Evolutionary conservation across 2,329 filamentous ascomycete genomes (phyloP), one percentile per base, ranked within the genome.

Genomic region (Monilinia laxa): DNA sequence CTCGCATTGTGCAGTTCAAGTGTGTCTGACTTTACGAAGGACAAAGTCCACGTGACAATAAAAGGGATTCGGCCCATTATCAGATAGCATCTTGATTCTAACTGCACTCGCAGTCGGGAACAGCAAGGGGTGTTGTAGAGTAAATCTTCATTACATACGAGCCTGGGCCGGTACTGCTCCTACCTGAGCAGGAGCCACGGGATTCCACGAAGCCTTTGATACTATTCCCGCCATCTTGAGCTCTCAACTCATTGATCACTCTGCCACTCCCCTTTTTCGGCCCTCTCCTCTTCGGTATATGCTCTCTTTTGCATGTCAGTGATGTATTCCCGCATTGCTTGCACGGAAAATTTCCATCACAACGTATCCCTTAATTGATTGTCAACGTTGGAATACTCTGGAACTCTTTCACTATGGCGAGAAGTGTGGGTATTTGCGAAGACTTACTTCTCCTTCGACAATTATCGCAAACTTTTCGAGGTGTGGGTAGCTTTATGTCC

Each of bases 261-360:
- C 86, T 84, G 45, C 86, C 86, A 68, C 84, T 82, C 60, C 84
- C 85, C 38, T 84, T 83, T 73, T 88, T 89, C 16, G 86, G 86
- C 2, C 86, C 86, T 71, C 87, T 84, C 76, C 87, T 87, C 75
- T 86, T 84, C 18, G 86, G 86, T 54, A 88, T 82, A 72, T 87
- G 85, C 72, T 88, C 86, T 75, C 86, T 85, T 70, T 85, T 88
- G 78, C 86, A 88, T n/a, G 79, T 81, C 68, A 88, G 80, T 31
- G 83, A 81, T 40, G 85, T 84, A 67, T 83, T 82, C 64, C 81
- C 77, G 75, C 86, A 88, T 73, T 87, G 87, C 76, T 85, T 84
- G 78, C 86, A 88, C 5, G 85, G 84, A 59, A 77, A 79, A 62
- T 77, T 72, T 62, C 80, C 80, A 72, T 81, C 80, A 71, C 80